Conservation (phyloP, 768 basidiomycete species). For the Dioszegia aurantiaca region DNA sequence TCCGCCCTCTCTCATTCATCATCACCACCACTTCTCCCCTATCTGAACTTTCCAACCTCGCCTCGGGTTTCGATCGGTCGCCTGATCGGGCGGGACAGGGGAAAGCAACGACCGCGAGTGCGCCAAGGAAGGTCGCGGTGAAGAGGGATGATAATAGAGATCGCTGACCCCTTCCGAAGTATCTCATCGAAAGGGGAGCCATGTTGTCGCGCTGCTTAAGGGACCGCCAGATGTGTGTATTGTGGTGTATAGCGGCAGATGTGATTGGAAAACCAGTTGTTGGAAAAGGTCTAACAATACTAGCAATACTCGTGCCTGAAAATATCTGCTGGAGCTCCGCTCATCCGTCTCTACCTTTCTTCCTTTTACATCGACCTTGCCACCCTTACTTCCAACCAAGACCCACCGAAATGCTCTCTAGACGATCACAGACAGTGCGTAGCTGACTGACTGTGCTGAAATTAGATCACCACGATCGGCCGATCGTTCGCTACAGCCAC, state of each 20-base stretch:
- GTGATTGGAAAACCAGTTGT: neutral
- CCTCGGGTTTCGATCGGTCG: slow-evolving; percentile 19
- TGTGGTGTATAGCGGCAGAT: neutral
- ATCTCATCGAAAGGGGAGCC: slow-evolving; percentile 49
- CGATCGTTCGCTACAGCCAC: slow-evolving; percentile 24
- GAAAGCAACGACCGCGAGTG: slow-evolving; percentile 50
- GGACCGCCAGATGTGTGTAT: too few relatives aligned
- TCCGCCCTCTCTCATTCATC: slow-evolving; percentile 48
- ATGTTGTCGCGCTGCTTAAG: slow-evolving; percentile 19
- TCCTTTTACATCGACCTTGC: too few relatives aligned
- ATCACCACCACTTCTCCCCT: slow-evolving; percentile 47
- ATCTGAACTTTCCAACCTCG: slow-evolving; percentile 10
- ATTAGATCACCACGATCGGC: neutral
- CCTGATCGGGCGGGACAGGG: slow-evolving; percentile 49
- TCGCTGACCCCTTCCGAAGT: slow-evolving; percentile 49
- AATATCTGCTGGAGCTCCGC: slow-evolving; percentile 4
- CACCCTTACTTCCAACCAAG: neutral
- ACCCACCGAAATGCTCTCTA: neutral
- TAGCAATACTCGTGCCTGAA: neutral
- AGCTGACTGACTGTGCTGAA: neutral
- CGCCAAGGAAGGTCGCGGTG: slow-evolving; percentile 51
- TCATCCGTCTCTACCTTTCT: too few relatives aligned
- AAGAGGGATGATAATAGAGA: slow-evolving; percentile 51
- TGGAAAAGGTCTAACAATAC: neutral
- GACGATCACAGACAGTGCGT: slow-evolving; percentile 11